These are phyloP conservation scores for Pichia manshurica DNA, from an alignment of 805 yeast genomes.

Conservation along the genomic window DNA sequence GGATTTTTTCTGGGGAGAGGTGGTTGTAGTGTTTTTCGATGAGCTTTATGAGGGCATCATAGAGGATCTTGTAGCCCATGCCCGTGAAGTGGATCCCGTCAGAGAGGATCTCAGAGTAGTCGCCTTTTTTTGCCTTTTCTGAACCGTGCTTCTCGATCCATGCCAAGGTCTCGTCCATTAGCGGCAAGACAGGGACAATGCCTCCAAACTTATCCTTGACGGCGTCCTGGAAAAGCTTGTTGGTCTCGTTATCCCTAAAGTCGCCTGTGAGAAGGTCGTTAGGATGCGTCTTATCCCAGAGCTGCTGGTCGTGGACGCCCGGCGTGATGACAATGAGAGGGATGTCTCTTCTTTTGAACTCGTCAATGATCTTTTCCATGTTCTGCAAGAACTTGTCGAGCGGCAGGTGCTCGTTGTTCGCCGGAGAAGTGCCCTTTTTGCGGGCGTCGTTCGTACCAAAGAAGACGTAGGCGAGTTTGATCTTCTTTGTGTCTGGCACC, in stretches of 20 bases:
- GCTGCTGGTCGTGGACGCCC: slow-evolving; percentile 43
- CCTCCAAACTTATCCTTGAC: slow-evolving; percentile 38
- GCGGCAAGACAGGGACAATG: slow-evolving; percentile 36
- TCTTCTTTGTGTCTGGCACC: slow-evolving; percentile 26
- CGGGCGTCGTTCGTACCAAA: slow-evolving; percentile 77
- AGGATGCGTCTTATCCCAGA: slow-evolving; percentile 33
- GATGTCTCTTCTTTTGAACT: slow-evolving; percentile 38
- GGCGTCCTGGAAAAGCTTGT: slow-evolving; percentile 46
- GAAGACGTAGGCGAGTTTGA: slow-evolving; percentile 49
- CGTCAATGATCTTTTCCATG: slow-evolving; percentile 36
- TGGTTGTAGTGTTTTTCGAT: slow-evolving; percentile 33
- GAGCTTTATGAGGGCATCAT: slow-evolving; percentile 26
- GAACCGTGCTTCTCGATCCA: slow-evolving; percentile 4
- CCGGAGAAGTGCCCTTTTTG: slow-evolving; percentile 31
- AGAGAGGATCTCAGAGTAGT: slow-evolving; percentile 20
- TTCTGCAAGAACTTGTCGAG: slow-evolving; percentile 46
- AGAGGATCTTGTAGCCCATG: slow-evolving; percentile 34
- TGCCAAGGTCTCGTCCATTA: slow-evolving; percentile 11
- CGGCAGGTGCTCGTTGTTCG: slow-evolving; percentile 39
- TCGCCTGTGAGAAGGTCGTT: slow-evolving; percentile 36
- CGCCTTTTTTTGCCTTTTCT: slow-evolving; percentile 2
- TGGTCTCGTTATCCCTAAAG: slow-evolving; percentile 40
- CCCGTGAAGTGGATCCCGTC: slow-evolving; percentile 47
- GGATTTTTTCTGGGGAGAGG: slow-evolving; percentile 18
- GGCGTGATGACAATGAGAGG: slow-evolving; percentile 60